These are phyloP conservation scores for Thalassiosira livingstoniorum DNA, from an alignment of 352 stramenopile species.

Conservation along the genomic window DNA sequence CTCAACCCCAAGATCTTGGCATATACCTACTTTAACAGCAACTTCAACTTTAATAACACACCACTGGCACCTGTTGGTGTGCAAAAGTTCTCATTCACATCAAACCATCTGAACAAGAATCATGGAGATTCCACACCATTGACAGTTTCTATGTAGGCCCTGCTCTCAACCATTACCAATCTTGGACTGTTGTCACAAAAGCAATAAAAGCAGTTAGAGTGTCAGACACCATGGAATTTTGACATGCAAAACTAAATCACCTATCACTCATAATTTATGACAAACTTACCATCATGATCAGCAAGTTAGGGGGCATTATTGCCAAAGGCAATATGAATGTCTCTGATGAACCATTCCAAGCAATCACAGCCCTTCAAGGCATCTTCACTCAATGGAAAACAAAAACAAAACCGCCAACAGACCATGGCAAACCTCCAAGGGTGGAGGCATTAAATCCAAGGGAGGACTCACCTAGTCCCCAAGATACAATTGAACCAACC, in stretches of 20 bases:
- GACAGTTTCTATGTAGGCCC: constrained; percentile 8
- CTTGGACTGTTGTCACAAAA: constrained; percentile 13
- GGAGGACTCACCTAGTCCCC: not conserved
- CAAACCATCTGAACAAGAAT: not conserved
- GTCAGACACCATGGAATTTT: not conserved
- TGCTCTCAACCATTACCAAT: constrained; percentile 19
- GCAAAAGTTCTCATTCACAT: constrained; percentile 9
- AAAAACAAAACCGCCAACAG: not conserved
- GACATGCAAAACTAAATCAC: constrained; percentile 9
- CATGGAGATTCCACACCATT: constrained; percentile 3
- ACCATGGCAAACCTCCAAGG: not conserved
- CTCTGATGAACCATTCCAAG: not conserved
- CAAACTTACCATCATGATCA: not conserved
- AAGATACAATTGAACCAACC: no score
- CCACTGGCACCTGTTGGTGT: constrained; percentile 58
- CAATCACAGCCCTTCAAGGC: not conserved
- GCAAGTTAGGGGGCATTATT: not conserved
- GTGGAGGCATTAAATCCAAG: constrained; percentile 16
- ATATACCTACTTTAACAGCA: constrained; percentile 36
- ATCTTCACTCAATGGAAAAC: not conserved
- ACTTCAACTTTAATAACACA: constrained; percentile 48
- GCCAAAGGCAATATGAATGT: not conserved
- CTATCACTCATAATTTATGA: not conserved
- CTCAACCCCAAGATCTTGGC: constrained; percentile 53
- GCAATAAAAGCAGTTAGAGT: not conserved